Conservation (phyloP, 129 eudicot species). For the Cynara cardunculus region DNA sequence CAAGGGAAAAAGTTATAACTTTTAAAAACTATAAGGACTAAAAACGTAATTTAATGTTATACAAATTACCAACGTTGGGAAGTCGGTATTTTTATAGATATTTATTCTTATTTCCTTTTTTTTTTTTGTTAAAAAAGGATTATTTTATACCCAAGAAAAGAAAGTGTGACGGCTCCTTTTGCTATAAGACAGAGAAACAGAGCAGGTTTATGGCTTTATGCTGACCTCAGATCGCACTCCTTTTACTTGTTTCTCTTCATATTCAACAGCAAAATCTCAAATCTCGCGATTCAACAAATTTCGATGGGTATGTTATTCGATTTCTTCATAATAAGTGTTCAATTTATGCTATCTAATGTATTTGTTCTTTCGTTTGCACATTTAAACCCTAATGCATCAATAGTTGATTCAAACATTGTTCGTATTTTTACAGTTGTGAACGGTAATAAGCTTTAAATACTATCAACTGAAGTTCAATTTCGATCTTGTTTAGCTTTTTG, state of each 20-base stretch:
- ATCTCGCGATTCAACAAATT: constrained; percentile 21
- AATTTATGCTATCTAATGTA: neutral
- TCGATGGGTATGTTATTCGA: constrained; percentile 25
- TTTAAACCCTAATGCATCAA: constrained; percentile 20
- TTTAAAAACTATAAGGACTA: too few species aligned
- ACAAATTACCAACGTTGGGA: too few species aligned
- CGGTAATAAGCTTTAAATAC: neutral
- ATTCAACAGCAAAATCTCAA: constrained; percentile 16
- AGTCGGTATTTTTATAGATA: too few species aligned
- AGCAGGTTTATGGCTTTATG: constrained; percentile 26
- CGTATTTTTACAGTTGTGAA: constrained; percentile 11
- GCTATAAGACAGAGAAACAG: constrained; percentile 22
- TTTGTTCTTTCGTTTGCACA: neutral
- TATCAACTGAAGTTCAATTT: neutral
- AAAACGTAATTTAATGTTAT: too few species aligned
- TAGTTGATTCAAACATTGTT: constrained; percentile 11
- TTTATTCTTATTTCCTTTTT: neutral
- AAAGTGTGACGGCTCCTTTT: constrained; percentile 8
- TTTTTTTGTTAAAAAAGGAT: neutral
- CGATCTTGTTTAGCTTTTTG: neutral
- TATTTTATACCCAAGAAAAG: neutral
- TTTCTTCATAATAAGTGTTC: neutral
- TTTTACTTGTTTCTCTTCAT: constrained; percentile 16
- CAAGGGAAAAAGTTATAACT: too few species aligned
- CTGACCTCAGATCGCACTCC: constrained; percentile 31